phyloP scores from a whole-genome alignment of 202 grass and related monocot genomes.

The Carex arenaria region DNA sequence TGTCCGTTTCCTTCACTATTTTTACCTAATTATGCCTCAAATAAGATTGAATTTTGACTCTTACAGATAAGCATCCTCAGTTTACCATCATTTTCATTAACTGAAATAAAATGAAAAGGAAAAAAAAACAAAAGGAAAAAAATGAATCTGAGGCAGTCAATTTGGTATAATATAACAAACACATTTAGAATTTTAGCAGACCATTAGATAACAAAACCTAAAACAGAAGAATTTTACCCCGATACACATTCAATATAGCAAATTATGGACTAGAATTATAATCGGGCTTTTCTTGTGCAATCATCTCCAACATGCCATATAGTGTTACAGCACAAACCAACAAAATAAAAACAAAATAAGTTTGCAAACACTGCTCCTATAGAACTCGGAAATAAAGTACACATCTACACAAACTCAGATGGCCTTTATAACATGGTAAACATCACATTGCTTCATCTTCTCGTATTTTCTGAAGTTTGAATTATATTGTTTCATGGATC shows the following conservation, averaged over 20 bases:
- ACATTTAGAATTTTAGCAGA: background rate
- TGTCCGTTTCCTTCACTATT: background rate
- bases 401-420: background rate
- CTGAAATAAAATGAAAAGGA: background rate
- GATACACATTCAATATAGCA: background rate
- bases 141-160: background rate
- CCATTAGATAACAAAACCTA: background rate
- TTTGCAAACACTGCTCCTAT: background rate
- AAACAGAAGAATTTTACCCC: background rate
- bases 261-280: background rate
- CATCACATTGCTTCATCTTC: background rate
- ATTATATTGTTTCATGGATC: background rate
- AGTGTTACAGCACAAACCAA: background rate
- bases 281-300: too few species aligned
- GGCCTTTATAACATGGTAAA: background rate
- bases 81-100: background rate
- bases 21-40: background rate
- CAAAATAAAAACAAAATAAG: background rate
- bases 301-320: background rate
- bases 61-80: background rate
- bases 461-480: background rate
- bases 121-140: background rate
- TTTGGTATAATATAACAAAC: slow-evolving; percentile 2
- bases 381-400: background rate
- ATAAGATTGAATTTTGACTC: background rate